A percentile compares a stretch with the other conserved stretches of the same genome.
phyloP scores from a whole-genome alignment of 495 filamentous ascomycete species.

The Tuber borchii region DNA sequence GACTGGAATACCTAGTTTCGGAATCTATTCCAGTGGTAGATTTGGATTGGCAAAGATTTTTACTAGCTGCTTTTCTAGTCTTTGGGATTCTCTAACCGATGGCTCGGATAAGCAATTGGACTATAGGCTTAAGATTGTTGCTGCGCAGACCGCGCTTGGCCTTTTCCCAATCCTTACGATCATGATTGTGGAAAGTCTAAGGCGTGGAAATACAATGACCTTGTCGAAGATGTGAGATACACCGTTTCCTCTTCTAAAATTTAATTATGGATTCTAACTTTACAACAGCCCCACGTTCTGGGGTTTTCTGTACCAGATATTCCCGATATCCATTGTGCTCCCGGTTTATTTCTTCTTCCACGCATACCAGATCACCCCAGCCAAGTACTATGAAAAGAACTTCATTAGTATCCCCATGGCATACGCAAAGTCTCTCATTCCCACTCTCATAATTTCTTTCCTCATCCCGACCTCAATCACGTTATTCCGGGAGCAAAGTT shows the following conservation, averaged over 20 bases:
- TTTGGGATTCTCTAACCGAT: not conserved
- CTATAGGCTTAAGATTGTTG: conserved; percentile 19
- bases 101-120: not conserved
- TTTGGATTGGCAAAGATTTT: conserved; percentile 8
- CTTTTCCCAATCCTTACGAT: conserved; percentile 40
- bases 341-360: conserved; percentile 45
- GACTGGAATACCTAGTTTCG: not conserved
- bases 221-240: conserved; percentile 41
- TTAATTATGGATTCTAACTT: not conserved
- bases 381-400: conserved; percentile 35
- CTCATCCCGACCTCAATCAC: conserved; percentile 43
- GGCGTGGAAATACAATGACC: conserved; percentile 33
- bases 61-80: not conserved
- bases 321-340: conserved; percentile 43
- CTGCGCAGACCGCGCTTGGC: conserved; percentile 35
- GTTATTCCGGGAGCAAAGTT: conserved; percentile 14
- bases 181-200: conserved; percentile 41
- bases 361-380: conserved; percentile 35
- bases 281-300: conserved; percentile 39
- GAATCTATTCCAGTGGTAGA: conserved; percentile 6
- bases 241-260: not conserved
- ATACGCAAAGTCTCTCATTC: conserved; percentile 42
- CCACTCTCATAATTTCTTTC: conserved; percentile 40
- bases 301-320: conserved; percentile 41
- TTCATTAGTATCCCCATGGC: conserved; percentile 37